Evolutionary conservation across 1,139 yeast species (phyloP), one percentile per base, ranked within the genome.

Genomic region (Chernovozyma sophiae-reginae): DNA sequence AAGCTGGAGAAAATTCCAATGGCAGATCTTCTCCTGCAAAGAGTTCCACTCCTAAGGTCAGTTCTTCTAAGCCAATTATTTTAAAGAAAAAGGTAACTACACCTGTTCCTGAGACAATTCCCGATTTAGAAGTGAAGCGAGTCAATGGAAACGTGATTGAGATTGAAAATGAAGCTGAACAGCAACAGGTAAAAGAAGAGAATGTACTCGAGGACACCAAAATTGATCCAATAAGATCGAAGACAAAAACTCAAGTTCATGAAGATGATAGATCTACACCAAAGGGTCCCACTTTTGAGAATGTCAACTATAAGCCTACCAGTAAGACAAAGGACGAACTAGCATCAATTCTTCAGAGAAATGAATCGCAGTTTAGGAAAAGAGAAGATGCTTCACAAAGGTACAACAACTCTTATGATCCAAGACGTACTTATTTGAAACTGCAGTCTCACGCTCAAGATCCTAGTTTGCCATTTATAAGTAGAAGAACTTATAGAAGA

Each of bases 61-160:
- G 43, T 4, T 50, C 48, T 6, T 40, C 51, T 6, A 68, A 66
- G 39, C 73, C 74, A 1, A 58, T 65, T 2, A 59, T 69, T 25
- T 60, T 69, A 50, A 68, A 66, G 51, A 69, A 69, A 52, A 68
- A 65, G 44, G 43, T 45, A 6, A 39, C 43, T 1, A 24, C 48
- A 10, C 25, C 32, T 8, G 19, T 18, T 7, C 26, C 34, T 19
- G 33, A 25, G 25, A 18, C 23, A 14, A 4, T 28, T 12, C 27
- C 34, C 19, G 33, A 25, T 24, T 13, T 5, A 24, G 25, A 20
- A 19, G 31, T 25, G 13, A 39, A 28, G 28, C n/a, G 20, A 17
- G 25, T 22, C 8, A 20, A 20, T 20, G 23, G 23, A 7, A 7
- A 6, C 6, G 10, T 7, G 29, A 7, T 26, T 26, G 10, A 6